Conservation (phyloP, 2,329 filamentous ascomycete genomes). For the Alternaria hordeiaustralica region DNA sequence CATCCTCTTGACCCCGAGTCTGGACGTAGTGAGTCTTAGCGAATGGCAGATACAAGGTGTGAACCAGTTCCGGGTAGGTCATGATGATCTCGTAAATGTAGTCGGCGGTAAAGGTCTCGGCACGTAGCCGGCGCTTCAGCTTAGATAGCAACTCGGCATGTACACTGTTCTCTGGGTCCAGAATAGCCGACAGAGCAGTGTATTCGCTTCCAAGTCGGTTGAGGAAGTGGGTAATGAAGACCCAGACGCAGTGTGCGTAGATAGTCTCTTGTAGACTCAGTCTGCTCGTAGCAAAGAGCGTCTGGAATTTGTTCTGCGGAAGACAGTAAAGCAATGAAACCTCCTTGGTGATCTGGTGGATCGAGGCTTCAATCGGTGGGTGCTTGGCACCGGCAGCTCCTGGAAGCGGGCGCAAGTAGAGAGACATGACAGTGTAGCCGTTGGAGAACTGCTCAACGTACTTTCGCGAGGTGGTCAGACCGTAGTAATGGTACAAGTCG, state of each 20-base stretch:
- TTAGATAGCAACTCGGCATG: conserved; percentile 90
- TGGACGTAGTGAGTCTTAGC: conserved; percentile 83
- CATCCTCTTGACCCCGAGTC: conserved; percentile 67
- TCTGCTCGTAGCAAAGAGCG: conserved; percentile 82
- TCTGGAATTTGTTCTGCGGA: conserved; percentile 94
- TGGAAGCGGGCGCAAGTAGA: conserved; percentile 82
- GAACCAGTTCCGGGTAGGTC: conserved; percentile 84
- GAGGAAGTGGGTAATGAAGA: conserved; percentile 97
- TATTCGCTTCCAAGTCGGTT: conserved; percentile 95
- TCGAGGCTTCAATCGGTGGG: conserved; percentile 89
- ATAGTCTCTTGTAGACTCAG: conserved; percentile 95
- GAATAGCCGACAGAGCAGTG: conserved; percentile 78
- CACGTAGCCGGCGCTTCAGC: conserved; percentile 92
- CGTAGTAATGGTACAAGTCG: conserved; percentile 98
- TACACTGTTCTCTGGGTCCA: conserved; percentile 80
- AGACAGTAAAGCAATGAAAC: conserved; percentile 96
- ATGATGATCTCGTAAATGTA: conserved; percentile 98
- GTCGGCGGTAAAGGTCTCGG: conserved; percentile 96
- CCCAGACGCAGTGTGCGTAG: conserved; percentile 96
- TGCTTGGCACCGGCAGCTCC: conserved; percentile 55
- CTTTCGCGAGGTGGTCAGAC: conserved; percentile 92
- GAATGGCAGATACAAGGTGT: conserved; percentile 88
- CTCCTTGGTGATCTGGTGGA: conserved; percentile 99
- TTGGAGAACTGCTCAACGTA: conserved; percentile 99
- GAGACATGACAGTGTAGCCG: conserved; percentile 94